Evolutionary conservation across 371 early-diverging fungal genomes (phyloP).

Genomic region (Parasitella parasitica): DNA sequence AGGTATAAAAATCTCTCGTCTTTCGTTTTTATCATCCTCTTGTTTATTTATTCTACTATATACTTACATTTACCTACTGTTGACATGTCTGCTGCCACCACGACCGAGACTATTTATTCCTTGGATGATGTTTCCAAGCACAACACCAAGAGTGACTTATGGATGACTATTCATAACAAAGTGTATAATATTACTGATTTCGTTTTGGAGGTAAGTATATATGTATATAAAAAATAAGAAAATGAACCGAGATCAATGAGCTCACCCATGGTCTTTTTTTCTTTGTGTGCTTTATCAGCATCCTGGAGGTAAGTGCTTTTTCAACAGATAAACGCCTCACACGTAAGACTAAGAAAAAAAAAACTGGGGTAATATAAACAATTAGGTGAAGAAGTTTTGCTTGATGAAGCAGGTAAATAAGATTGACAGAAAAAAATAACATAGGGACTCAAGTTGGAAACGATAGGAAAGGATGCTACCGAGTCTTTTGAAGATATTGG

Average conservation of each 20-base stretch:
- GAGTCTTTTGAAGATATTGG: constrained; percentile 89
- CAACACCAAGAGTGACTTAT: constrained; percentile 55
- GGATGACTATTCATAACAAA: constrained; percentile 78
- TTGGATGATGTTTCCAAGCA: constrained; percentile 62
- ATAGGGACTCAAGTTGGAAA: constrained; percentile 18
- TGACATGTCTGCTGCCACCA: constrained; percentile 18
- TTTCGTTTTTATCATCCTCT: background rate
- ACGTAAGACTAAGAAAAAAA: background rate
- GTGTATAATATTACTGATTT: constrained; percentile 86
- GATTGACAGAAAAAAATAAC: constrained; percentile 60
- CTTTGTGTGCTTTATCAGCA: constrained; percentile 26
- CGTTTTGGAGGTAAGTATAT: constrained; percentile 62
- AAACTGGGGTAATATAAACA: background rate
- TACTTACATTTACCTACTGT: background rate
- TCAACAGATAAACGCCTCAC: background rate
- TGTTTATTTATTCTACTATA: background rate
- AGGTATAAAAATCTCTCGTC: background rate
- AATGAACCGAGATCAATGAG: background rate
- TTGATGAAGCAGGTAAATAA: constrained; percentile 54
- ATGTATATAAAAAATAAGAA: background rate
- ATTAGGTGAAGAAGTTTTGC: constrained; percentile 62
- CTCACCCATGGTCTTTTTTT: background rate
- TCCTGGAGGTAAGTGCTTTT: constrained; percentile 54
- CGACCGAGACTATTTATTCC: constrained; percentile 18
- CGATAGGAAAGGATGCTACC: constrained; percentile 72